Evolutionary conservation across 768 basidiomycete genomes (phyloP), one percentile per base, ranked within the genome.

Genomic region (Amanita thiersii): DNA sequence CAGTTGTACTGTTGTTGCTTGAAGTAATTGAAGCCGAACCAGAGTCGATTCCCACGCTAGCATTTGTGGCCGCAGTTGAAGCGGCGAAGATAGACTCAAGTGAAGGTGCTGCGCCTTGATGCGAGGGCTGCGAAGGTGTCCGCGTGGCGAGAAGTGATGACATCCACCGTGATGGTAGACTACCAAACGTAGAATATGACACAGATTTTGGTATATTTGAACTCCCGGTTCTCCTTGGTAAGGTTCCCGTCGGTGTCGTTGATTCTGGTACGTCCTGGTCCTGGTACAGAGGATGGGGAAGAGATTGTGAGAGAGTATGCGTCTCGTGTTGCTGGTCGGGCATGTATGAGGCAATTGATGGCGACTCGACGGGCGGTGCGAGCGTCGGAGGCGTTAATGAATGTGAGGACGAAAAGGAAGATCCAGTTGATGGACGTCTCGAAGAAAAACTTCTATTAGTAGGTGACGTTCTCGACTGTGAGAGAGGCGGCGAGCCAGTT

Each of bases 161-260:
- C 53, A 79, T 70, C 61, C 71, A 68, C 43, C 65, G 63, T 0
- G 78, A 66, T 1, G 75, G 73, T 18, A 71, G 54, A 21, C 62
- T 62, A 2, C 72, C 60, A 4, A 76, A 53, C 0, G 71, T 65
- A 6, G 66, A 63, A 38, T 69, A 68, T 12, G 65, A 63, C 5
- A 51, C 39, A 5, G 57, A 53, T 5, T 45, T 47, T 10, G 46
- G 35, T 10, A 46, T 32, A n/a, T 47, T 12, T 7, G 37, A 7
- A 26, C 33, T 29, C 23, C 11, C 38, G 39, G 44, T 48, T 32
- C 42, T 47, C 2, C 39, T 46, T 14, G 29, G n/a, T n/a, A n/a
- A n/a, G n/a, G n/a, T n/a, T n/a, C n/a, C n/a, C n/a, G n/a, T n/a
- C n/a, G n/a, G n/a, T n/a, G n/a, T n/a, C n/a, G n/a, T n/a, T n/a